phyloP scores from a whole-genome alignment of 169 alveolate genomes.

The Perkinsus chesapeaki region DNA sequence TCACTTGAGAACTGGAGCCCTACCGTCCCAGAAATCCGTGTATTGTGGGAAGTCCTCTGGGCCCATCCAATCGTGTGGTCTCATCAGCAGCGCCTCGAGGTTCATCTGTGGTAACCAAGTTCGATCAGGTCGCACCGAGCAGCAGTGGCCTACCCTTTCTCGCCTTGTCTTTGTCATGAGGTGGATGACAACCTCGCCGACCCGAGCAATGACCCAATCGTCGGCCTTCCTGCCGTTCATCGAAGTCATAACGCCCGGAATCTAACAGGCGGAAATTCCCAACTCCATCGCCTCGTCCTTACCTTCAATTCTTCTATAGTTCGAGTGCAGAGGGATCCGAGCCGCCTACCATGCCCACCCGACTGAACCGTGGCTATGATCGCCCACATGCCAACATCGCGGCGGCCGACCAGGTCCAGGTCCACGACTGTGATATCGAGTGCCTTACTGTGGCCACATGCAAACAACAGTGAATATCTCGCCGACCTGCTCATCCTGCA shows the following conservation, averaged over 20 bases:
- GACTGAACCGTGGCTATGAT: background rate
- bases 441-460: background rate
- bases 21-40: background rate
- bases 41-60: background rate
- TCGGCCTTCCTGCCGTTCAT: background rate
- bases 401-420: background rate
- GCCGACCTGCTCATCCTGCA: background rate
- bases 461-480: background rate
- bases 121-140: background rate
- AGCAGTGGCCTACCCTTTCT: background rate
- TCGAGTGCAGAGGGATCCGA: background rate
- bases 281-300: background rate
- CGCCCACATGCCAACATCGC: background rate
- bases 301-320: background rate
- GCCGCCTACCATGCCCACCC: background rate
- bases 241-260: background rate
- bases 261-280: background rate
- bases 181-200: background rate
- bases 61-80: background rate
- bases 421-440: background rate
- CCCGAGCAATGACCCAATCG: background rate
- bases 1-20: background rate
- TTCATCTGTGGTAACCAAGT: background rate
- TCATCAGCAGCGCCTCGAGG: background rate
- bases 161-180: background rate